Evolutionary conservation across 2,329 filamentous ascomycete species (phyloP), one percentile per base, ranked within the genome.

Genomic region (Fusarium circinatum): DNA sequence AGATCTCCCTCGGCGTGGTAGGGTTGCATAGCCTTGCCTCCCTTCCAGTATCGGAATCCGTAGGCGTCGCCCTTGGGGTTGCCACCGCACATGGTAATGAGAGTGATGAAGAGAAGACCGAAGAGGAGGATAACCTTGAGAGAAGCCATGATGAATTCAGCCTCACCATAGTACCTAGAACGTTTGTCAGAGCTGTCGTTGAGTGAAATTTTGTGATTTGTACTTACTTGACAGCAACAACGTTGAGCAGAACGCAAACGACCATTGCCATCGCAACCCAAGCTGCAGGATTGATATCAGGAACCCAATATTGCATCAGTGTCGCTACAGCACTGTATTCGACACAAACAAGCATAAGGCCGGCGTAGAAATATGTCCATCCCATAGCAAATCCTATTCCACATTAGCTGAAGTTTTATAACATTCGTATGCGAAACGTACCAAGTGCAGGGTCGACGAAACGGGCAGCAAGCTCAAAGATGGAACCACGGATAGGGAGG

Each of bases 1-100:
- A 89, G 84, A 49, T 85, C 81, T 7, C 90, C 91, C 8, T 73
- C 71, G 8, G 76, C 71, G 44, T 82, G 79, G 57, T 84, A 84
- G 32, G 76, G 66, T 39, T 78, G 77, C 78, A 84, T 82, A 34
- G 78, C 76, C 59, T 78, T 78, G 32, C 79, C 80, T 6, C 70
- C 68, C n/a, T 76, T 77, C 83, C 89, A 90, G 79, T 88, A 86
- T 30, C 89, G 85, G 79, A 92, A 92, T n/a, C 90, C 90, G 74
- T 89, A 91, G n/a, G 87, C 83, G 74, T 92, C 89, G 28, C 86
- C 81, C 13, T 86, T 79, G 2, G 91, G 92, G 75, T 93, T 93
- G 15, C 89, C 91, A 24, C 91, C 91, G 22, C 91, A 82, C 90
- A 93, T 93, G 68, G 87, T 88, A 78, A 93, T 85, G 79, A 93